phyloP scores from a whole-genome alignment of 2,329 filamentous ascomycete genomes.

The Aspergillus sp. region DNA sequence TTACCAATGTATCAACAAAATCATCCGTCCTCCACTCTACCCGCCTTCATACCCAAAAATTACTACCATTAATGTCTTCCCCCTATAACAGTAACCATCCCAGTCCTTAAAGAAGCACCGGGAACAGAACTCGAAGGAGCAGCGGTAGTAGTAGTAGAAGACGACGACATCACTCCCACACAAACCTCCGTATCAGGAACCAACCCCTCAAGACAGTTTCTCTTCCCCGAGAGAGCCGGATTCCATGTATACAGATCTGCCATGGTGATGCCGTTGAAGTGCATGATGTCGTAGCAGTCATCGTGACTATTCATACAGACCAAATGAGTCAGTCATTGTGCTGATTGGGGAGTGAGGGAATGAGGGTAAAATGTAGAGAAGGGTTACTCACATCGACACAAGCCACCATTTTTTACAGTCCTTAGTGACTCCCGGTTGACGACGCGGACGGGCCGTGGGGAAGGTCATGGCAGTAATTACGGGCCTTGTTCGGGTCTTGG shows the following conservation, averaged over 20 bases:
- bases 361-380: background rate
- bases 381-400: background rate
- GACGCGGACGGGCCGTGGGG: constrained; percentile 1
- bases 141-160: background rate
- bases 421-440: background rate
- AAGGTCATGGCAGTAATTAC: background rate
- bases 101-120: too few relatives aligned
- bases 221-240: constrained; percentile 16
- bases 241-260: constrained; percentile 32
- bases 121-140: background rate
- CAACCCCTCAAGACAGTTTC: background rate
- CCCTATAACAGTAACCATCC: too few relatives aligned
- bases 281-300: constrained; percentile 8
- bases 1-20: too few relatives aligned
- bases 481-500: constrained; percentile 8
- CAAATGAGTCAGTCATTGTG: background rate
- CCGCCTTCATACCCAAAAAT: too few relatives aligned
- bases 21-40: too few relatives aligned
- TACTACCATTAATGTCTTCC: too few relatives aligned
- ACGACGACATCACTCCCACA: background rate
- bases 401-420: constrained; percentile 10
- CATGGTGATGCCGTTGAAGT: constrained; percentile 12
- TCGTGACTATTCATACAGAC: background rate
- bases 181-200: background rate
- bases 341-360: background rate